A percentile compares a stretch with the other conserved stretches of the same genome.
phyloP scores from a whole-genome alignment of 2,329 filamentous ascomycete species.

The Pseudogymnoascus destructans region DNA sequence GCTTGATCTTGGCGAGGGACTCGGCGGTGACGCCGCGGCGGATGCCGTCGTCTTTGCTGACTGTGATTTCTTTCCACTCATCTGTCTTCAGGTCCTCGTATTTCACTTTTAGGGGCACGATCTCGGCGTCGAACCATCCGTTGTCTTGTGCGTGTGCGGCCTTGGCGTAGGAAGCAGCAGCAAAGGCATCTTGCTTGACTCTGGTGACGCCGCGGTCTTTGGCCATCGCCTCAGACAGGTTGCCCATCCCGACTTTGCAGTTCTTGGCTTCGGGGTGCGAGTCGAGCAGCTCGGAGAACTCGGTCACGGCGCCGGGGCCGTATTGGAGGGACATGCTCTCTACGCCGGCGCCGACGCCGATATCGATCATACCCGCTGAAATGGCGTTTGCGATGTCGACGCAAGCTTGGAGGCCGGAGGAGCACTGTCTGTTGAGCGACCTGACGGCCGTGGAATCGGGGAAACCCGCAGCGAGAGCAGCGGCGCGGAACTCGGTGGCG shows the following conservation, averaged over 20 bases:
- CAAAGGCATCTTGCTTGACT: constrained; percentile 76
- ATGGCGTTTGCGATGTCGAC: constrained; percentile 93
- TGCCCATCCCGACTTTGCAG: constrained; percentile 97
- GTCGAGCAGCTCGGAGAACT: constrained; percentile 86
- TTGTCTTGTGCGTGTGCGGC: constrained; percentile 70
- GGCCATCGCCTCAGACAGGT: constrained; percentile 89
- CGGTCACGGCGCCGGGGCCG: constrained; percentile 72
- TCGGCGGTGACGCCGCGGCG: constrained; percentile 75
- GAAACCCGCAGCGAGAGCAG: constrained; percentile 81
- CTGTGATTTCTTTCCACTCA: constrained; percentile 70
- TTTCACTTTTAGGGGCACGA: constrained; percentile 73
- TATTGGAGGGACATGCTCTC: constrained; percentile 95
- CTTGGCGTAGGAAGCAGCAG: constrained; percentile 85
- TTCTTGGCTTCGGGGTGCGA: constrained; percentile 70
- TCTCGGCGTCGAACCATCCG: constrained; percentile 90
- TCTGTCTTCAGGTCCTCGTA: constrained; percentile 84
- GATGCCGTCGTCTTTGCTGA: constrained; percentile 77
- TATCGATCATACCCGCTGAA: constrained; percentile 79
- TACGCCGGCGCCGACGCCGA: constrained; percentile 86
- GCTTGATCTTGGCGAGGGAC: constrained; percentile 77
- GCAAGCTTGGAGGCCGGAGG: constrained; percentile 80
- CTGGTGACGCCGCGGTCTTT: constrained; percentile 65
- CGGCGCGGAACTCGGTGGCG: constrained; percentile 92
- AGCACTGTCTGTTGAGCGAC: constrained; percentile 88
- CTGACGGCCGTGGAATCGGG: constrained; percentile 74